phyloP scores from a whole-genome alignment of 2,329 filamentous ascomycete genomes.

The Graphium sp. region DNA sequence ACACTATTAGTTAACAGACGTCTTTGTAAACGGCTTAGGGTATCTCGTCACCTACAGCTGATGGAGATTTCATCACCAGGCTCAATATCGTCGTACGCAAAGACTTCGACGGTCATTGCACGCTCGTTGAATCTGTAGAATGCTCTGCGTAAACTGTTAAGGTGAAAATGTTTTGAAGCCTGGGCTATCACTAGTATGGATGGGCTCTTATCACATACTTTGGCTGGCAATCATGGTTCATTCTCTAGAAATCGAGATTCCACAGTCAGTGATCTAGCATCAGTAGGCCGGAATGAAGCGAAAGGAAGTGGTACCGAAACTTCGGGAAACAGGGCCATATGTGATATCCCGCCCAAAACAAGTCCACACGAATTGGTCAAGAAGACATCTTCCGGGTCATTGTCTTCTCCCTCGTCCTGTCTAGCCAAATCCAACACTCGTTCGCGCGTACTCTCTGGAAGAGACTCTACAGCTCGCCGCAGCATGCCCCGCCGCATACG shows the following conservation, averaged over 20 bases:
- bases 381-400: constrained; percentile 13
- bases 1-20: constrained; percentile 1
- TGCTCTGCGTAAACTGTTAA: constrained; percentile 9
- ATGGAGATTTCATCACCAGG: constrained; percentile 17
- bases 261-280: neutral
- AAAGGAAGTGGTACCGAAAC: constrained; percentile 12
- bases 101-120: constrained; percentile 14
- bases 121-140: constrained; percentile 14
- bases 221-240: constrained; percentile 18
- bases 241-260: constrained; percentile 9
- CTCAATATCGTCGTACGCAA: constrained; percentile 15
- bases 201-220: constrained; percentile 11
- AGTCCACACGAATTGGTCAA: constrained; percentile 16
- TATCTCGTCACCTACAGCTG: constrained; percentile 12
- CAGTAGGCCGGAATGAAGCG: neutral
- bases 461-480: constrained; percentile 11
- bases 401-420: constrained; percentile 12
- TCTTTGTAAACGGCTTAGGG: neutral
- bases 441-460: constrained; percentile 9
- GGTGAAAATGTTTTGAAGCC: too few species aligned
- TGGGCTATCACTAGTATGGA: neutral
- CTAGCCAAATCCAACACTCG: constrained; percentile 12
- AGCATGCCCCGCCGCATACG: constrained; percentile 11
- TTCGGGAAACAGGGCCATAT: constrained; percentile 15
- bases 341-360: constrained; percentile 8